Evolutionary conservation across 352 stramenopile genomes (phyloP).

Genomic region (Pythium folliculosum): DNA sequence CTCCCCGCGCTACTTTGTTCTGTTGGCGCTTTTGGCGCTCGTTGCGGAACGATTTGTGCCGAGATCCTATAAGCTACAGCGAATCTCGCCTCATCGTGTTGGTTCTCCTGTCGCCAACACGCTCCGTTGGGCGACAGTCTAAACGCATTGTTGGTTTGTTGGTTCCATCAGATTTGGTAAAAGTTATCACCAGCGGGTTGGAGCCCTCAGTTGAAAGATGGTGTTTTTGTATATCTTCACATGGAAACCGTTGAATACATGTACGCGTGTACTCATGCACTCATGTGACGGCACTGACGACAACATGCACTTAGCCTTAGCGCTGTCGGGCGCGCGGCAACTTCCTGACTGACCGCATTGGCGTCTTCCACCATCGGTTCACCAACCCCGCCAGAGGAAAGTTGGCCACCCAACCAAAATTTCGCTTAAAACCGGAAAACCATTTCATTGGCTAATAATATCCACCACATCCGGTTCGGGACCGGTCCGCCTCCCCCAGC

Average conservation of each 20-base stretch:
- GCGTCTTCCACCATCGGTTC: not conserved
- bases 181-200: conserved; percentile 39
- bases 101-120: too few relatives aligned
- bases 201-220: conserved; percentile 50
- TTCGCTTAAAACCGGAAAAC: conserved; percentile 11
- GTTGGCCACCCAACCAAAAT: not conserved
- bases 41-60: too few relatives aligned
- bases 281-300: not conserved
- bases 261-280: not conserved
- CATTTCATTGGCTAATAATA: conserved; percentile 23
- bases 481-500: conserved; percentile 5
- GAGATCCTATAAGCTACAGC: too few relatives aligned
- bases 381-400: not conserved
- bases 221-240: conserved; percentile 44
- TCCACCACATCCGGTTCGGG: not conserved
- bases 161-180: conserved; percentile 41
- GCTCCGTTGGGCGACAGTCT: not conserved
- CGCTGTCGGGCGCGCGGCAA: not conserved
- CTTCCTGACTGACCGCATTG: not conserved
- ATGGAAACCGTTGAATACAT: conserved; percentile 23
- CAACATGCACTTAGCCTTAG: too few relatives aligned
- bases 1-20: too few relatives aligned
- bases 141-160: conserved; percentile 13
- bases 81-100: too few relatives aligned
- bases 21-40: too few relatives aligned